Base-by-base conservation (phyloP, 371 early-diverging fungal genomes). In the Capillidium heterosporum region DNA sequence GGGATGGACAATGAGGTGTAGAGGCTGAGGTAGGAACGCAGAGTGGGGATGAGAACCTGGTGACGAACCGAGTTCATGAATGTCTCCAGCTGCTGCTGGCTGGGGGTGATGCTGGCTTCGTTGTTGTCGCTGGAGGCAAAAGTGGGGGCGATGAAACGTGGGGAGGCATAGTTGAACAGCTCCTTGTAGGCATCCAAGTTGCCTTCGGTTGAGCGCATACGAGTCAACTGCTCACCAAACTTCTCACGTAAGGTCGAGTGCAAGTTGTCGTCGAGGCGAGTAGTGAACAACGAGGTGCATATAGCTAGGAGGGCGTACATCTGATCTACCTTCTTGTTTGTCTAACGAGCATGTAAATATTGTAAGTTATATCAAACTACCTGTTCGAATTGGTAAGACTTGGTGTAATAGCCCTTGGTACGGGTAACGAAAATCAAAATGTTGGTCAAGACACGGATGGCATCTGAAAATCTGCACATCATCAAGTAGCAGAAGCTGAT, bases 401-500 rank as follows among this genome's bases (percentile, higher is more conserved):
- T 75, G 58, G 85, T 79, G 67, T 94, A 90, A 73, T 89, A 94
- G 70, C 89, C 91, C 76, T 85, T 87, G 43, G 91, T 89, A 54
- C 48, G 21, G 23, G n/a, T 4, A 23, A 47, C 27, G 17, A 39
- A 39, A 48, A 19, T 11, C 11, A 91, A 76, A 64, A 92, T 84
- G 63, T 87, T 87, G 19, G 88, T 80, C 73, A 91, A 91, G 23
- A 86, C 79, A 67, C 84, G 84, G 75, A 91, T 89, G 55, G 95
- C 95, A 65, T 95, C 95, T 40, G 91, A 80, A 64, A 91, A 95
- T 48, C 95, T 76, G 55, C 93, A 77, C 84, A 92, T 86, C 95
- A 95, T 95, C 88, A 91, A 80, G 76, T 93, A 95, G 31, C 92
- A 84, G 64, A 91, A 93, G 48, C 93, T 94, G 51, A 92, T 85